Conservation (phyloP, 2,329 filamentous ascomycete species). For the Decorospora gaudefroyi region DNA sequence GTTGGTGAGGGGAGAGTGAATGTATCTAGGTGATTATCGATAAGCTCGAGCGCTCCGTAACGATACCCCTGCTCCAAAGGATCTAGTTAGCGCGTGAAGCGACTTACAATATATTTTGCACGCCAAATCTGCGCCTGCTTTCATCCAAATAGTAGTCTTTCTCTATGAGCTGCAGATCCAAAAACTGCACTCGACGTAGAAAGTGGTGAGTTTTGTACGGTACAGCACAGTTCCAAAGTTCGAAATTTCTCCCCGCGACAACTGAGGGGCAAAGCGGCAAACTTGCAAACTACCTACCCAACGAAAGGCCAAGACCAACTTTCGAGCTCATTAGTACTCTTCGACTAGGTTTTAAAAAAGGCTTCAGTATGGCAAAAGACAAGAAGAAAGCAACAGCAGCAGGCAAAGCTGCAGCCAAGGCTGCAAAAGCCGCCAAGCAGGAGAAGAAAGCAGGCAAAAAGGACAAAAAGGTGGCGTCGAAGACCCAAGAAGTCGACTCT, state of each 20-base stretch:
- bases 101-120: not conserved
- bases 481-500: conserved; percentile 75
- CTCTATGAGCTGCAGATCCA: too few species aligned
- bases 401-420: conserved; percentile 55
- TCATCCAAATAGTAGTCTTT: not conserved
- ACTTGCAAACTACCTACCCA: not conserved
- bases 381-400: conserved; percentile 56
- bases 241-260: conserved; percentile 30
- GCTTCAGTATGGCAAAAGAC: conserved; percentile 56
- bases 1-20: conserved; percentile 17
- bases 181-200: too few species aligned
- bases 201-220: too few species aligned
- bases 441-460: conserved; percentile 75
- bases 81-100: too few species aligned
- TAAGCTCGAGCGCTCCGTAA: conserved; percentile 21
- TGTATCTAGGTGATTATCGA: conserved; percentile 23
- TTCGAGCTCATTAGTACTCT: not conserved
- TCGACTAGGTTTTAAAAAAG: too few species aligned
- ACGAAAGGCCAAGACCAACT: not conserved
- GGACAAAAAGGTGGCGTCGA: conserved; percentile 79
- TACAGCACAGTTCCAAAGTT: too few species aligned
- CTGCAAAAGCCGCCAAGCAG: conserved; percentile 70
- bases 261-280: conserved; percentile 25
- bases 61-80: conserved; percentile 25
- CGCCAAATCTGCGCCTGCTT: not conserved